Evolutionary conservation across 768 basidiomycete genomes (phyloP).

Genomic region (Suillus alpinus): DNA sequence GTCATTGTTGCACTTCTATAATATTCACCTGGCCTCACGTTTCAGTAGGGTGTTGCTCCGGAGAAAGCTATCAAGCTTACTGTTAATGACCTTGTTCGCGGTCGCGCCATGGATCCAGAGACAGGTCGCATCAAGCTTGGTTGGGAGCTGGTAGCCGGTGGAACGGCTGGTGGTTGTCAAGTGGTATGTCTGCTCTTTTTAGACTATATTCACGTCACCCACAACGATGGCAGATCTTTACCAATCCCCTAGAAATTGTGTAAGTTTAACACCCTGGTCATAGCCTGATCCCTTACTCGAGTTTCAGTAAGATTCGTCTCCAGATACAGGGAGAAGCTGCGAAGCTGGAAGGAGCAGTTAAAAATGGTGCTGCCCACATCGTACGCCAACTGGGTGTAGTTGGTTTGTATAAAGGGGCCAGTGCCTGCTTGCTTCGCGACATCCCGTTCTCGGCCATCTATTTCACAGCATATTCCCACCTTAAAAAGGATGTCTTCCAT

Average conservation of each 20-base stretch:
- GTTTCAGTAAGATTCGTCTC: conserved; percentile 80
- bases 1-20: conserved; percentile 12
- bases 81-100: conserved; percentile 88
- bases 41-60: conserved; percentile 80
- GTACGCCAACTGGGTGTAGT: conserved; percentile 88
- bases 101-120: conserved; percentile 85
- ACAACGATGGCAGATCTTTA: conserved; percentile 69
- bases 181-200: conserved; percentile 61
- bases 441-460: conserved; percentile 97
- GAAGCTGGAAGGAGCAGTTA: conserved; percentile 74
- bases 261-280: conserved; percentile 36
- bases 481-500: conserved; percentile 91
- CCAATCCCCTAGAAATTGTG: conserved; percentile 97
- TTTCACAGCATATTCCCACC: conserved; percentile 83
- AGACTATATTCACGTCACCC: conserved; percentile 7
- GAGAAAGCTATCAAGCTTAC: conserved; percentile 99
- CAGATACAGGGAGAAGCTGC: conserved; percentile 97
- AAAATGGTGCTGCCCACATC: conserved; percentile 89
- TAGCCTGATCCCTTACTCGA: background rate
- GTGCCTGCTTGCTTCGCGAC: conserved; percentile 90
- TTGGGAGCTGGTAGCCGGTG: conserved; percentile 95
- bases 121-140: conserved; percentile 88
- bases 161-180: conserved; percentile 93
- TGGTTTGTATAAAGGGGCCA: conserved; percentile 90
- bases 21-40: conserved; percentile 10